These are phyloP conservation scores for Laetiporus sulphureus DNA, from an alignment of 1,284 basidiomycete species.

Conservation along the genomic window DNA sequence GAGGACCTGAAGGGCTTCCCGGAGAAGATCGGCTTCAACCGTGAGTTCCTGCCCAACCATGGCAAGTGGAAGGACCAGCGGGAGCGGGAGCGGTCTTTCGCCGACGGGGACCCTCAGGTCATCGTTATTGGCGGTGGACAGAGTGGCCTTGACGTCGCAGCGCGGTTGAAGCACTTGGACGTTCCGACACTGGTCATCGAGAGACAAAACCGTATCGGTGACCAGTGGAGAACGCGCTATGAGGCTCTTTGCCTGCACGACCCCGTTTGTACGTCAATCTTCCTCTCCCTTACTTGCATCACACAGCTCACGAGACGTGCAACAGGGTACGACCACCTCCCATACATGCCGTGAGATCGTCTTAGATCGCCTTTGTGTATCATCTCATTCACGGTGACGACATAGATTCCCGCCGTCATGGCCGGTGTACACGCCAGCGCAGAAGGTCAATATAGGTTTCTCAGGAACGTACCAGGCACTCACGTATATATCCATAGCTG, in stretches of 20 bases:
- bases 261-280: slow-evolving; percentile 48
- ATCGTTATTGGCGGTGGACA: slow-evolving; percentile 63
- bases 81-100: slow-evolving; percentile 34
- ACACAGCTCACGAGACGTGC: background rate
- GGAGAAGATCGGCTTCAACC: slow-evolving; percentile 32
- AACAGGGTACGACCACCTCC: slow-evolving; percentile 50
- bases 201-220: slow-evolving; percentile 43
- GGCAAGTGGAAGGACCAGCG: slow-evolving; percentile 35
- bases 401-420: slow-evolving; percentile 52
- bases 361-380: background rate
- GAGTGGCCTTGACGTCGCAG: slow-evolving; percentile 54
- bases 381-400: slow-evolving; percentile 1
- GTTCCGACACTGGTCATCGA: slow-evolving; percentile 50
- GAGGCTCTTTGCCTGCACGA: slow-evolving; percentile 58
- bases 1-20: slow-evolving; percentile 49
- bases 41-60: slow-evolving; percentile 34
- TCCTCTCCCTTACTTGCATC: background rate
- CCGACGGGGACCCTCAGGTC: slow-evolving; percentile 35
- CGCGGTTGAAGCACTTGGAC: slow-evolving; percentile 48
- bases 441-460: slow-evolving; percentile 30
- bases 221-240: slow-evolving; percentile 56
- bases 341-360: slow-evolving; percentile 34
- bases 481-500: slow-evolving; percentile 32
- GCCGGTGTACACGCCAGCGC: slow-evolving; percentile 55
- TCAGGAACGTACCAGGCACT: background rate